Percentiles rank a stretch among this genome's conserved stretches.
Conservation (phyloP, 2,329 filamentous ascomycete genomes). For the Penicillium sp. region DNA sequence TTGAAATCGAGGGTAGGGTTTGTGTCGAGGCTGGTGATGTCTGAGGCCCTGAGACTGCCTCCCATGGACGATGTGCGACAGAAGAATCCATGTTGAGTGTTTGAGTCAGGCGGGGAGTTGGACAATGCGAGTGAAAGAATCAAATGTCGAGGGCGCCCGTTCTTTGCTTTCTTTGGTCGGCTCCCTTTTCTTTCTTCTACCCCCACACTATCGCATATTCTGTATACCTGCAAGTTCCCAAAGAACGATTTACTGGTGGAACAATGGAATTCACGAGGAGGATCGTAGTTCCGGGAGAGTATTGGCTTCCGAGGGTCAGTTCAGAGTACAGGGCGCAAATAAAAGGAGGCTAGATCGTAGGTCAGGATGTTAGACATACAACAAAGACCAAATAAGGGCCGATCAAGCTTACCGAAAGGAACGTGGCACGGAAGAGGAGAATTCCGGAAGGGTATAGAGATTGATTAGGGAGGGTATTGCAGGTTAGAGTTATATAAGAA, state of each 20-base stretch:
- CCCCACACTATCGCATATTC: slow-evolving; percentile 30
- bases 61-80: slow-evolving; percentile 45
- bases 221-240: background rate
- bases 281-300: background rate
- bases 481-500: slow-evolving; percentile 1
- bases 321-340: too few species aligned
- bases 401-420: background rate
- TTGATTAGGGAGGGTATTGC: background rate
- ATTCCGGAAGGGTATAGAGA: background rate
- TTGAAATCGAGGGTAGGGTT: slow-evolving; percentile 48
- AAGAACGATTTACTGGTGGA: background rate
- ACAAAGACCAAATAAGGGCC: background rate
- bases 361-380: background rate
- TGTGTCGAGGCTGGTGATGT: slow-evolving; percentile 35
- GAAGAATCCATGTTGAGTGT: slow-evolving; percentile 39
- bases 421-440: background rate
- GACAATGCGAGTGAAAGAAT: slow-evolving; percentile 2
- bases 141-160: background rate
- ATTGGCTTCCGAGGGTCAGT: too few species aligned
- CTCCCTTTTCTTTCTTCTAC: background rate
- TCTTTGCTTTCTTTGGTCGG: background rate
- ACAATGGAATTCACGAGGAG: background rate
- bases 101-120: background rate
- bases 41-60: slow-evolving; percentile 38
- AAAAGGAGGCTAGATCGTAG: background rate